Evolutionary conservation across 371 early-diverging fungal species (phyloP), one percentile per base, ranked within the genome.

Genomic region (Mucor sp.): DNA sequence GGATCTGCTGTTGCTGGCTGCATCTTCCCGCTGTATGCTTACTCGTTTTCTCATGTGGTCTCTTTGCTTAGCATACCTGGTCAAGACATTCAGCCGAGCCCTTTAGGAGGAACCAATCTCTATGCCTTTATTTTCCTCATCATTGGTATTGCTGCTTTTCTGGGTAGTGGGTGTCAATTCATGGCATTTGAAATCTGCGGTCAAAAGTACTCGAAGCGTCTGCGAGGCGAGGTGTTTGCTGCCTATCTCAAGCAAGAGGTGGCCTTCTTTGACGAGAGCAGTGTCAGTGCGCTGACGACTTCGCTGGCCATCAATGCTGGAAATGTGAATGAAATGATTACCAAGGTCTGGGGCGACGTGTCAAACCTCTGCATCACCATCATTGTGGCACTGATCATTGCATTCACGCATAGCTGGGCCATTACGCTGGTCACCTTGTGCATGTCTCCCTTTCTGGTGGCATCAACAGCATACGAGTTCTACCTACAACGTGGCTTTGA

Each of bases 211-310:
- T 90, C 90, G 6, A 72, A 79, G 11, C 84, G 91, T 39, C 64
- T 93, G 25, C 82, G 93, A 27, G 74, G 73, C 32, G 59, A 67
- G 39, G 63, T 84, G 6, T 92, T 92, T 78, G 69, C 78, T n/a
- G 77, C 88, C 3, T 77, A 89, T 37, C 75, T 92, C 68, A 67
- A 81, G 11, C 97, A 96, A 80, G 95, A 96, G 65, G 89, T 95
- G 63, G 91, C 81, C 3, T 97, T 84, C 77, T 97, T 92, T 76
- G 97, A 97, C 77, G 86, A 87, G 39, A 89, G 96, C 80, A 86
- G 81, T 32, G 87, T 90, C 23, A 97, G 97, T 55, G 92, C 90
- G 12, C 77, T 97, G 28, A 89, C 94, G 3, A 78, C 94, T 17
- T 86, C 90, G 39, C 82, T 97, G 55, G 89, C 95, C 14, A 84